These are phyloP conservation scores for Plasmopara halstedii DNA, from an alignment of 352 stramenopile species.

Conservation along the genomic window DNA sequence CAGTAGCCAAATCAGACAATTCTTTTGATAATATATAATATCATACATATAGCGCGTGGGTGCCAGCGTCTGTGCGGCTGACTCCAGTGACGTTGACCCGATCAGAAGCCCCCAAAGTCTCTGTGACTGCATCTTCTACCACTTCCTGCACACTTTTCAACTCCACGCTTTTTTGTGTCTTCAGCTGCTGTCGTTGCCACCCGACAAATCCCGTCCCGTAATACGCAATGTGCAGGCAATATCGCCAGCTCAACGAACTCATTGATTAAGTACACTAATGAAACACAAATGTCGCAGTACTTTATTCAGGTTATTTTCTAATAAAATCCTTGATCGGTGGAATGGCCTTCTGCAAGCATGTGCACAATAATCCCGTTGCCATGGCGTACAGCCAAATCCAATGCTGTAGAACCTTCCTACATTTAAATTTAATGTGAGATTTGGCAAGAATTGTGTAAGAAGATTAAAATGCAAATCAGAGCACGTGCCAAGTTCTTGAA, in stretches of 20 bases:
- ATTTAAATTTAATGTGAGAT: neutral
- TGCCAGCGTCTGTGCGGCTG: conserved; percentile 78
- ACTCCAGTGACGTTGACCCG: conserved; percentile 78
- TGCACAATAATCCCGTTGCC: conserved; percentile 49
- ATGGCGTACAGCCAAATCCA: conserved; percentile 60
- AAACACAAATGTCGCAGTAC: conserved; percentile 11
- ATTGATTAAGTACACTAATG: conserved; percentile 3
- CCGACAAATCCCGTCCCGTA: conserved; percentile 65
- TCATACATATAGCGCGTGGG: conserved; percentile 74
- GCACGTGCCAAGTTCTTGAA: conserved; percentile 39
- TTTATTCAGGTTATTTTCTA: conserved; percentile 28
- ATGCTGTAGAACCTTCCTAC: conserved; percentile 56
- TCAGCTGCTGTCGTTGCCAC: conserved; percentile 77
- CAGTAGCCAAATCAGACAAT: neutral
- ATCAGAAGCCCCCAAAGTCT: conserved; percentile 28
- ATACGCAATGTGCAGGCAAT: conserved; percentile 74
- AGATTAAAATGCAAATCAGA: neutral
- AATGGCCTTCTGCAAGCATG: conserved; percentile 56
- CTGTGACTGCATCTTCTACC: conserved; percentile 61
- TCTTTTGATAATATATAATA: too few species aligned
- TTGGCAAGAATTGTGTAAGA: neutral
- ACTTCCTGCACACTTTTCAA: conserved; percentile 72
- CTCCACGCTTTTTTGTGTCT: conserved; percentile 36
- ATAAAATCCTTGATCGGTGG: conserved; percentile 46
- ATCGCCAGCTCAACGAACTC: conserved; percentile 32